Evolutionary conservation across 2,329 filamentous ascomycete species (phyloP), one percentile per base, ranked within the genome.

Genomic region (Aspergillus uvarum): DNA sequence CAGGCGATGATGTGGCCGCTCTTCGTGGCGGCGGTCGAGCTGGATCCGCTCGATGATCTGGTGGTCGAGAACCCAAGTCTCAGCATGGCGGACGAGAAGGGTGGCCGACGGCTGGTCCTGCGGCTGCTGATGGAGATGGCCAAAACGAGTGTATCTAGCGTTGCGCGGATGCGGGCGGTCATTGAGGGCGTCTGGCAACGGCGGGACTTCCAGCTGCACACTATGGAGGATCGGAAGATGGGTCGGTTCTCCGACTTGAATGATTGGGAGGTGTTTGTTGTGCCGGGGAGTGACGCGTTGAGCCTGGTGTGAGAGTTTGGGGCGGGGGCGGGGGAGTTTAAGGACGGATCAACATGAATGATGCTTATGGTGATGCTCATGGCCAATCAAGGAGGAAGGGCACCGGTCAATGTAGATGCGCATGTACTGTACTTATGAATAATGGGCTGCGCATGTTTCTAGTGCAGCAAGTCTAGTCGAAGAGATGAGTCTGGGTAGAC

Each of bases 111-210:
- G 4, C 8, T 58, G n/a, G 38, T 52, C 19, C 31, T 52, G 38
- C 44, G 22, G 4, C 3, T 51, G 42, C 54, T 48, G 10, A 58
- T 16, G 19, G 50, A 44, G 14, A 60, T 60, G 58, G 47, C 54
- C 14, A 56, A 53, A 4, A 52, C 26, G 12, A 60, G 54, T 31
- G 54, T 60, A 3, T 53, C 76, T 0, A 79, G 79, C 51, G 68
- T 77, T 1, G 65, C 70, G 14, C 68, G 73, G 7, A 76, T 72
- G 5, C 67, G 74, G 5, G 69, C 71, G 3, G 76, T 79, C 1
- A 76, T 79, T 31, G 70, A 73, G 19, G 75, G 72, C 22, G 72
- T 79, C 16, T 78, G 77, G 77, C 67, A 69, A 47, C 68, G 70
- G 47, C 68, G 75, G 24, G 74, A 78, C 38, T 51, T 62, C 6